Conservation (phyloP, 495 filamentous ascomycete genomes). For the Penicillium angulare region DNA sequence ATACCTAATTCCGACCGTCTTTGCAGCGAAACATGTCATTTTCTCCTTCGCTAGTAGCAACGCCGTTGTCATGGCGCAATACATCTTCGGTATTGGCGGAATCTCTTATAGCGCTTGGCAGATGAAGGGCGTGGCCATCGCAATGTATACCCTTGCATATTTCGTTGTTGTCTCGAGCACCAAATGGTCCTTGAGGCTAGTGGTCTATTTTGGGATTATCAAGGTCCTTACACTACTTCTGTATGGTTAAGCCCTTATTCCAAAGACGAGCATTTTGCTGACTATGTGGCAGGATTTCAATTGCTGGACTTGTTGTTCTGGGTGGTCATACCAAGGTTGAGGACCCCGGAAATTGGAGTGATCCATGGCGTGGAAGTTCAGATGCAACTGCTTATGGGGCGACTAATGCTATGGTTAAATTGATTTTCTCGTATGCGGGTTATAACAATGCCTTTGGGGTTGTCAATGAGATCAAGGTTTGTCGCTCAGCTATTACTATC, state of each 20-base stretch:
- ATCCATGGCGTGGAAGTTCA: conserved; percentile 54
- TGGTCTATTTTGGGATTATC: too few species aligned
- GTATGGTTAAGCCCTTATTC: conserved; percentile 23
- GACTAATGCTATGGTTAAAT: conserved; percentile 59
- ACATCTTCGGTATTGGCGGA: conserved; percentile 52
- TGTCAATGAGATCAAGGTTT: conserved; percentile 62
- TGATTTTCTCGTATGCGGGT: conserved; percentile 63
- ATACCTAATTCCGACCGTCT: conserved; percentile 60
- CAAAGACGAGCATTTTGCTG: too few species aligned
- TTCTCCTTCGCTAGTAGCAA: conserved; percentile 64
- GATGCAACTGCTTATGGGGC: conserved; percentile 52
- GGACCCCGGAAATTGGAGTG: conserved; percentile 57
- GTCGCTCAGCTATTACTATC: neutral
- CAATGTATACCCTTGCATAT: conserved; percentile 57
- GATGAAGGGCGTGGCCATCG: conserved; percentile 61
- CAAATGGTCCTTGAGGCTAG: neutral
- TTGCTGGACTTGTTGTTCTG: conserved; percentile 60
- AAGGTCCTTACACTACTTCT: conserved; percentile 58
- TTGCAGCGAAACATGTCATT: conserved; percentile 57
- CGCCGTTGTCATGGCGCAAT: conserved; percentile 56
- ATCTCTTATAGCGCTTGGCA: conserved; percentile 53
- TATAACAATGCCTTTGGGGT: conserved; percentile 64
- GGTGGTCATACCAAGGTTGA: conserved; percentile 56
- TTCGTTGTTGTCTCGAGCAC: conserved; percentile 32
- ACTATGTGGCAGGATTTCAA: conserved; percentile 39